Evolutionary conservation across 139 green algal species (phyloP).

Genomic region (Astrephomene gubernaculifera): DNA sequence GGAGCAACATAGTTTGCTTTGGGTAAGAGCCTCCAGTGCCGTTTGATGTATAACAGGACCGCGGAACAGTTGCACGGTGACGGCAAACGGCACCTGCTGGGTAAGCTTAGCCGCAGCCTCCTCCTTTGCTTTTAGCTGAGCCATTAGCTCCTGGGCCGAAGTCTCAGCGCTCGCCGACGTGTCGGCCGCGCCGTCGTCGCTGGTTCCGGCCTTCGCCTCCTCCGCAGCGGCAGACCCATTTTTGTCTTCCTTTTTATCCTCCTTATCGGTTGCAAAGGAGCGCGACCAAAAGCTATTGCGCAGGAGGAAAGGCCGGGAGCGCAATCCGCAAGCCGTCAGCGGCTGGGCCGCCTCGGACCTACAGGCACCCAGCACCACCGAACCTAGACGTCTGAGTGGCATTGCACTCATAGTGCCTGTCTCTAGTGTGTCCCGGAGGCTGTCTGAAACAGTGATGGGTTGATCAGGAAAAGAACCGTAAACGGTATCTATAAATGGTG

Average conservation of each 20-base stretch:
- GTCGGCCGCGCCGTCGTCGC: constrained; percentile 23
- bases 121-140: constrained; percentile 44
- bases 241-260: constrained; percentile 6
- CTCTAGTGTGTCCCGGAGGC: too few species aligned
- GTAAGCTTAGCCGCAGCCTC: constrained; percentile 11
- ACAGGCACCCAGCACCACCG: neutral
- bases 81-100: constrained; percentile 11
- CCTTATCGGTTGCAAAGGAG: neutral
- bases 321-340: neutral
- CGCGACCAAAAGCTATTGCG: neutral
- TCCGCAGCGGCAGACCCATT: neutral
- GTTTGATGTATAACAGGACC: too few species aligned
- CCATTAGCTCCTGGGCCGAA: constrained; percentile 18
- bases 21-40: neutral
- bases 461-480: too few species aligned
- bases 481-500: too few species aligned
- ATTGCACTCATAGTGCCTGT: neutral
- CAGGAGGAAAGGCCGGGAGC: constrained; percentile 9
- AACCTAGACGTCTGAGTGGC: neutral
- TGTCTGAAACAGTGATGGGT: too few species aligned
- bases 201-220: neutral
- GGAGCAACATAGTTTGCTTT: neutral
- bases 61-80: neutral
- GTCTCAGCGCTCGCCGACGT: neutral
- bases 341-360: neutral